A percentile compares a stretch with the other conserved stretches of the same genome.
phyloP scores from a whole-genome alignment of 805 yeast genomes.

The Debaryomyces maramus region DNA sequence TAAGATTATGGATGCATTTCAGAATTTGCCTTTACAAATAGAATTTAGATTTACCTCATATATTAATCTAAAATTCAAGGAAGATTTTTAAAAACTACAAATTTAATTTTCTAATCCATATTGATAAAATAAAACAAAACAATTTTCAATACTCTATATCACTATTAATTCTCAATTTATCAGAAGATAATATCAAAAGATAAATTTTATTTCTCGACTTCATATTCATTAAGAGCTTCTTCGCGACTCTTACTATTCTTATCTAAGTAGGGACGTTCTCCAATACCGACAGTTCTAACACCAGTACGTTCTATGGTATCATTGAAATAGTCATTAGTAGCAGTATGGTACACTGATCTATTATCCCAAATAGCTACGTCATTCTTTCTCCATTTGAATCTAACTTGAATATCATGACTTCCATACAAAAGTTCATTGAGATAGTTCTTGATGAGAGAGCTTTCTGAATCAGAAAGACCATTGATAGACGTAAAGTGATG shows the following conservation, averaged over 20 bases:
- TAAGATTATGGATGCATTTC: too few relatives aligned
- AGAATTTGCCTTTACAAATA: too few relatives aligned
- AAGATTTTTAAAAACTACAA: too few relatives aligned
- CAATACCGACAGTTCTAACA: slow-evolving; percentile 11
- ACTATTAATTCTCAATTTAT: too few relatives aligned
- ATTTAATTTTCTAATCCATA: too few relatives aligned
- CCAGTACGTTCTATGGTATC: slow-evolving; percentile 7
- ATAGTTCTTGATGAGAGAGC: slow-evolving; percentile 43
- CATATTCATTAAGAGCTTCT: slow-evolving; percentile 5
- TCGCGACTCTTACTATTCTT: slow-evolving; percentile 7
- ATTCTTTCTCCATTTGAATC: slow-evolving; percentile 47
- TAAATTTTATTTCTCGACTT: too few relatives aligned
- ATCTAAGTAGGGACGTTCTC: slow-evolving; percentile 10
- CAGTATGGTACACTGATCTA: slow-evolving; percentile 39
- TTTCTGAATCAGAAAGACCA: slow-evolving; percentile 8
- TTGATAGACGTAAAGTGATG: slow-evolving; percentile 16
- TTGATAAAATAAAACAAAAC: too few relatives aligned
- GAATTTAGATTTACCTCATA: too few relatives aligned
- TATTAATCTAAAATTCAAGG: too few relatives aligned
- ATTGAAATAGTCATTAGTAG: slow-evolving; percentile 9
- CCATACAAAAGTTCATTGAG: slow-evolving; percentile 43
- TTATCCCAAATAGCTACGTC: slow-evolving; percentile 56
- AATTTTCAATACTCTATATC: too few relatives aligned
- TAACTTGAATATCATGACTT: slow-evolving; percentile 51
- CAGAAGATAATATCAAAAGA: too few relatives aligned